A percentile compares a stretch with the other conserved stretches of the same genome.
Evolutionary conservation across 2,329 filamentous ascomycete species (phyloP).

Genomic region (Rutstroemia sp.): DNA sequence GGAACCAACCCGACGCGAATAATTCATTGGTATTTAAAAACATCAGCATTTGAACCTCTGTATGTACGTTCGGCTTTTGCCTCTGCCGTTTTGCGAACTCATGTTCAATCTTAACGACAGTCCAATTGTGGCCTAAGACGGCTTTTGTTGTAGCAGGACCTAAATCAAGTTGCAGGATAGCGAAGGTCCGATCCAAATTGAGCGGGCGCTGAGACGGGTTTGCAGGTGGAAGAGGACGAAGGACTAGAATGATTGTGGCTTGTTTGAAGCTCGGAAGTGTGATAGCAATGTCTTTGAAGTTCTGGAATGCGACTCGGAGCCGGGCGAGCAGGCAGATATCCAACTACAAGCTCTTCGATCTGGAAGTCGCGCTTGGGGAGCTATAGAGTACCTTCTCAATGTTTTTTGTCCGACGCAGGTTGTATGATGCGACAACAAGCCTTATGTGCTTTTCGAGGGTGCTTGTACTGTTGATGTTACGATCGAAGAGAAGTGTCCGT

Average conservation of each 20-base stretch:
- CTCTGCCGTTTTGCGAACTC: background rate
- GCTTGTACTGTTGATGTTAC: background rate
- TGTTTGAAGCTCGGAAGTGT: background rate
- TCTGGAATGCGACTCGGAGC: background rate
- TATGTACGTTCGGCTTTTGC: conserved; percentile 3
- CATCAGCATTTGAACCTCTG: background rate
- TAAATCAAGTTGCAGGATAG: background rate
- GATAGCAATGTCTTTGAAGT: background rate
- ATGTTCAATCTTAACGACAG: background rate
- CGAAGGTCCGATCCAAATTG: background rate
- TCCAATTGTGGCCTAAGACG: background rate
- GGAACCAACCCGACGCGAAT: background rate
- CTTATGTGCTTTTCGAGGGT: background rate
- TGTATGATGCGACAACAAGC: background rate
- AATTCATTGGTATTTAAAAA: conserved; percentile 1
- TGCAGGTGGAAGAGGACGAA: background rate
- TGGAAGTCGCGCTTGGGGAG: background rate
- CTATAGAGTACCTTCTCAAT: background rate
- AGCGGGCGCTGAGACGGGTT: background rate
- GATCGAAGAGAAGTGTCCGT: background rate
- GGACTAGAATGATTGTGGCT: background rate
- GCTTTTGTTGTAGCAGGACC: background rate
- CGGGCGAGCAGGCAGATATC: background rate
- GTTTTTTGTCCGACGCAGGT: background rate
- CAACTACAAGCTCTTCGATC: background rate